Conservation (phyloP, 208 protist genomes). For the Zelonia costaricensis region DNA sequence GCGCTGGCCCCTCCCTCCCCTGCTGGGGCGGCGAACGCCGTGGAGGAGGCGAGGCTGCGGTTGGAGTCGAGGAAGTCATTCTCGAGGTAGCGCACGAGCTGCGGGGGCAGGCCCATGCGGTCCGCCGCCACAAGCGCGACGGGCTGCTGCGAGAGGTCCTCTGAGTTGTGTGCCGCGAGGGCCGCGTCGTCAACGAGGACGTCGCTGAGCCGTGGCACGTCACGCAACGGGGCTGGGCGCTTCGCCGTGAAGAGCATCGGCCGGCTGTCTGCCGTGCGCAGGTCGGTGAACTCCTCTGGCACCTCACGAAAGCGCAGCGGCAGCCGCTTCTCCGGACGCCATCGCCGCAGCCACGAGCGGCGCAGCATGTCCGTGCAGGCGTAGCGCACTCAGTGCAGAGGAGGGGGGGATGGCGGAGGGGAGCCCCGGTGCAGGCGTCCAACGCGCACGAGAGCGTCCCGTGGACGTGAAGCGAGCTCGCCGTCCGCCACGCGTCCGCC, state of each 20-base stretch:
- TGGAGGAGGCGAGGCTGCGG: conserved; percentile 7
- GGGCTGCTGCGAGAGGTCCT: conserved; percentile 42
- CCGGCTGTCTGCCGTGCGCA: conserved; percentile 56
- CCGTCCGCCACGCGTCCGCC: too few species aligned
- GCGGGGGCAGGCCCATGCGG: conserved; percentile 82
- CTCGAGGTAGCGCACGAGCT: conserved; percentile 66
- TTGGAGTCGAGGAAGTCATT: conserved; percentile 34
- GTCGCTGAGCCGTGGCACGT: conserved; percentile 47
- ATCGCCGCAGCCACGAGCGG: conserved; percentile 26
- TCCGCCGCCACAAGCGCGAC: conserved; percentile 68
- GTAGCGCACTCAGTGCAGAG: neutral
- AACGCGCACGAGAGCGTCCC: neutral
- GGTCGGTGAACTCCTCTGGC: conserved; percentile 84
- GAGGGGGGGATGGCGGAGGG: neutral
- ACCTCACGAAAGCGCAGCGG: conserved; percentile 78
- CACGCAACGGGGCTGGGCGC: conserved; percentile 70
- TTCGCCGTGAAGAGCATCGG: conserved; percentile 82
- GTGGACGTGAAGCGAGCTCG: neutral
- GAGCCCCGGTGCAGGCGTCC: neutral
- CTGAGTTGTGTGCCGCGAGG: conserved; percentile 21
- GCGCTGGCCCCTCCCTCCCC: neutral
- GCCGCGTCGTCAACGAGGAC: conserved; percentile 57
- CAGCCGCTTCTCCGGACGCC: conserved; percentile 68
- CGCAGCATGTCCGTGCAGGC: conserved; percentile 15
- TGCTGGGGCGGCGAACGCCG: neutral